Conservation (phyloP, 768 basidiomycete species). For the Pulveroboletus ravenelii region DNA sequence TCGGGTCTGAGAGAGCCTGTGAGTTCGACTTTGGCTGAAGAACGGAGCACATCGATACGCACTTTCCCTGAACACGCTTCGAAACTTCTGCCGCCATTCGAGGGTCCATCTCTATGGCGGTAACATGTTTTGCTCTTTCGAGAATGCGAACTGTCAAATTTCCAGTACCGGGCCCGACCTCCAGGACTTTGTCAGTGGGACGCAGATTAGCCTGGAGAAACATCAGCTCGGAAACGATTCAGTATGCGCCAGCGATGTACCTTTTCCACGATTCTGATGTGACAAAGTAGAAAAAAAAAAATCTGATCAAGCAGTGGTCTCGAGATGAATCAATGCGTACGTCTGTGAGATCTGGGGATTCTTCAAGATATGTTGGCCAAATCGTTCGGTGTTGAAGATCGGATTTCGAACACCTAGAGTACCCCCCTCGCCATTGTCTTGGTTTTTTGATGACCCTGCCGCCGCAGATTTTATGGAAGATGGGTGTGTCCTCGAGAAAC, state of each 20-base stretch:
- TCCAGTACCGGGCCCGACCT: conserved; percentile 97
- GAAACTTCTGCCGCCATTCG: conserved; percentile 97
- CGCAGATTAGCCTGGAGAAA: conserved; percentile 73
- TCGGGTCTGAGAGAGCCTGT: conserved; percentile 60
- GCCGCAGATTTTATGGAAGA: conserved; percentile 45
- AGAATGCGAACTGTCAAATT: conserved; percentile 93
- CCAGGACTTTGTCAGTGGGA: conserved; percentile 92
- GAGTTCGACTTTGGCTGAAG: background rate
- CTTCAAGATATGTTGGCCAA: conserved; percentile 97
- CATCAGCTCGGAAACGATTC: conserved; percentile 1
- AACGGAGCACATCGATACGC: conserved; percentile 36
- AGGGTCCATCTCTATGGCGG: conserved; percentile 96
- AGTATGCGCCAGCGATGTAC: conserved; percentile 23
- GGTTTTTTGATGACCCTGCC: conserved; percentile 32
- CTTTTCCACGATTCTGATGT: conserved; percentile 57
- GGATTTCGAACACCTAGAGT: conserved; percentile 64
- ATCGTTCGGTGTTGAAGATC: conserved; percentile 90
- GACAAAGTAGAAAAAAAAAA: background rate
- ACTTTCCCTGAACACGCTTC: conserved; percentile 98
- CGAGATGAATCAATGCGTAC: conserved; percentile 42
- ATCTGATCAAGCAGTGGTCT: conserved; percentile 12
- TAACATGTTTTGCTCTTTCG: conserved; percentile 88
- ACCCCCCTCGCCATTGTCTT: conserved; percentile 36
- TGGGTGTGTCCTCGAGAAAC: conserved; percentile 67
- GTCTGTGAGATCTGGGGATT: conserved; percentile 88